These are phyloP conservation scores for Clarkia xantiana DNA, from an alignment of 345 rosid genomes.

Conservation along the genomic window DNA sequence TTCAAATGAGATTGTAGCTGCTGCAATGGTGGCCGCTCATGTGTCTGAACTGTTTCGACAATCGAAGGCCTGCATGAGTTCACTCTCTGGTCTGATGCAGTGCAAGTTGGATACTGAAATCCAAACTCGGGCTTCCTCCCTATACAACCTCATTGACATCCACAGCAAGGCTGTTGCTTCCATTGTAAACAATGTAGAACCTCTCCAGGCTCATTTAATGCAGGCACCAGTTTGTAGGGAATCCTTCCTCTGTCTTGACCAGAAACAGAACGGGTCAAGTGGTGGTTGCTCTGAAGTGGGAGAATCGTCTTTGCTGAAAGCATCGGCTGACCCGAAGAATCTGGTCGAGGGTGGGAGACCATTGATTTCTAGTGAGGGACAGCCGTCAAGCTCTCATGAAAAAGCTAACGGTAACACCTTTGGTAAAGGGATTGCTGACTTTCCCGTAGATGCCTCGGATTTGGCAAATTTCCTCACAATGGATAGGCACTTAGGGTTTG, in stretches of 20 bases:
- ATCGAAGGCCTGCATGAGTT: constrained; percentile 82
- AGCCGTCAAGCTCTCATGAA: constrained; percentile 21
- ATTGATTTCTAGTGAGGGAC: constrained; percentile 21
- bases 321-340: no score
- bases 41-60: constrained; percentile 81
- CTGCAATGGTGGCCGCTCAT: constrained; percentile 99
- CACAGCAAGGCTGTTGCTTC: constrained; percentile 94
- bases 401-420: constrained; percentile 36
- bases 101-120: constrained; percentile 93
- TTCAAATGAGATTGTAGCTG: constrained; percentile 93
- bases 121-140: constrained; percentile 60
- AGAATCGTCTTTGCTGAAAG: no score
- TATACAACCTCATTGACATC: constrained; percentile 82
- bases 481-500: constrained; percentile 82
- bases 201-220: no score
- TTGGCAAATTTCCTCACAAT: constrained; percentile 85
- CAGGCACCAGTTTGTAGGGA: no score
- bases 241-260: no score
- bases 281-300: no score
- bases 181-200: constrained; percentile 9
- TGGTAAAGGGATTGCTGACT: constrained; percentile 44
- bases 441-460: constrained; percentile 84
- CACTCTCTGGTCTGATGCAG: constrained; percentile 68
- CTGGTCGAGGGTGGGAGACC: no score
- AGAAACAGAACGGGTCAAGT: no score